Base-by-base conservation (phyloP, 1,284 basidiomycete species). In the Pisolithus thermaeus region DNA sequence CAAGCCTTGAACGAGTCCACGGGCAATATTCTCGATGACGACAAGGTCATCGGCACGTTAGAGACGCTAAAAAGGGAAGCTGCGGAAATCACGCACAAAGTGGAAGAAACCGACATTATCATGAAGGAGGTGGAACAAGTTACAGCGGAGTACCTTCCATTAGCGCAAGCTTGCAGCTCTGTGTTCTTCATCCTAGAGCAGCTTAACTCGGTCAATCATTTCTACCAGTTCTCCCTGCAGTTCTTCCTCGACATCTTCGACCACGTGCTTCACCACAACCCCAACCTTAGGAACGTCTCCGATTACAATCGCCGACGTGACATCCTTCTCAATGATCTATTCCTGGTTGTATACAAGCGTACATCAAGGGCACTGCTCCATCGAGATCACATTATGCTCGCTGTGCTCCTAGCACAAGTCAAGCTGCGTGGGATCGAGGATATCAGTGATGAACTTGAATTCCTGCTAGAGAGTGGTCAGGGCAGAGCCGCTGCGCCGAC, bases 201-300 rank as follows among this genome's bases (percentile, higher is more conserved):
- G 64, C 80, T 99, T 47, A 88, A 93, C 62, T 78, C 90, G 49
- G 83, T 98, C 72, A 93, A 97, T 64, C 96, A 98, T 72, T 99
- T 99, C 75, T 99, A 99, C 68, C 93, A 98, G 68, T 99, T 99
- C 77, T 98, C 96, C 1, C 80, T 99, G 48, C 86, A 81, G 40
- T 98, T 97, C 78, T 99, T 99, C 87, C 82, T 98, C 55, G 94
- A 97, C 67, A 96, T 99, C 61, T 99, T 99, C 71, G 92, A 98
- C 73, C 92, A 89, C 60, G 84, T 98, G 51, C 80, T 99, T 7
- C 87, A 89, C 57, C 86, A 90, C 61, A 98, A 98, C 67, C 92
- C 94, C 7, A 89, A 93, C 66, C 78, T 97, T 55, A 82, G 82
- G 64, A 82, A 80, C 55, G 76, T 97, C 54, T 77, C 81, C 6